Evolutionary conservation across 225 moss, liverwort and hornwort genomes (phyloP), one percentile per base, ranked within the genome.

Genomic region (Straminergon stramineum): DNA sequence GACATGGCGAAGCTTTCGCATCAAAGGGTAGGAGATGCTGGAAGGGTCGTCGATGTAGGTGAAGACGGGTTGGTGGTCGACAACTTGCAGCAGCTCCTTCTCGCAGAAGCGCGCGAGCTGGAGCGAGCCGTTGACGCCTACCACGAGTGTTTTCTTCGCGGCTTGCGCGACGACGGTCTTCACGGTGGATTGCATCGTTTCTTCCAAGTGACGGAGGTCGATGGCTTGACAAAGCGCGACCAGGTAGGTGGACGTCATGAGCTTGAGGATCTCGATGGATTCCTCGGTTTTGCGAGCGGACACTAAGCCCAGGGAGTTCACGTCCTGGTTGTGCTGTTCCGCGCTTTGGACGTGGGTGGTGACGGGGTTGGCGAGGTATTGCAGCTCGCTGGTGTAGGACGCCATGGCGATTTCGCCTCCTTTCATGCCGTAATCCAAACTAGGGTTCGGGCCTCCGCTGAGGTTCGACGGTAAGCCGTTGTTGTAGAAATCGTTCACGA

Each of bases 271-370:
- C 23, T 93, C 91, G 37, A 94, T 84, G 15, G 93, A 62, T 41
- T 93, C 94, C 10, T 87, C 75, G 17, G 94, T 86, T 77, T 93
- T 91, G 51, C 94, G 91, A 3, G 94, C 91, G 15, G 94, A 93
- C 48, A 94, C 63, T 39, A 94, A 70, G 22, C 94, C 94, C 7
- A 94, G 89, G 30, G 94, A 94, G 75, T 94, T 93, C 10, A 93
- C 91, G 73, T 94, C 94, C 75, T 94, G 94, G 61, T 94, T 94
- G 89, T 94, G 94, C 79, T 94, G 94, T 81, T 94, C 94, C 52
- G 94, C 94, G 81, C 94, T 94, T 43, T 94, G 94, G 52, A 94
- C 93, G 84, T 94, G 94, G 12, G 94, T 94, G 57, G 93, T 94
- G 60, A 94, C 94, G 15, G 94, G 94, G 65, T 94, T 94, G 21